Evolutionary conservation across 2,329 filamentous ascomycete species (phyloP).

Genomic region (Fusarium nygamai): DNA sequence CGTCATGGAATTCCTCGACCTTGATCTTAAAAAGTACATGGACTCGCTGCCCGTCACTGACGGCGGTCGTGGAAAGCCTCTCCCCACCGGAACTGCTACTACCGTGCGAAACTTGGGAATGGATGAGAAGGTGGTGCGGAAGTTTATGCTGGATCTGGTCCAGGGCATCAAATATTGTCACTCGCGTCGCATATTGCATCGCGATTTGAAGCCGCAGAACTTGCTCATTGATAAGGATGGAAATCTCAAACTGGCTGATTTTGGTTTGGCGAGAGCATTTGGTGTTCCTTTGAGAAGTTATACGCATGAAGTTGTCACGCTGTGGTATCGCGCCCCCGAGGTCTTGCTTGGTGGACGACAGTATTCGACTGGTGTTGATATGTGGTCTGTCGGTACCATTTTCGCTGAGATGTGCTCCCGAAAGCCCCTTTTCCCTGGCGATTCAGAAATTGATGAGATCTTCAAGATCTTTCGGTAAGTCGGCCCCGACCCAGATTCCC

Average conservation of each 20-base stretch:
- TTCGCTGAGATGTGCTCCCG: slow-evolving; percentile 97
- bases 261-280: slow-evolving; percentile 88
- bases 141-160: slow-evolving; percentile 90
- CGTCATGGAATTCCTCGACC: slow-evolving; percentile 90
- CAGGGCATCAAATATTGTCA: slow-evolving; percentile 90
- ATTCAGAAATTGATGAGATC: slow-evolving; percentile 70
- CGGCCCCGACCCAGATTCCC: background rate
- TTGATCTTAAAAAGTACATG: slow-evolving; percentile 97
- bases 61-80: slow-evolving; percentile 83
- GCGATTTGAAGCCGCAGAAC: slow-evolving; percentile 92
- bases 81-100: slow-evolving; percentile 77
- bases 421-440: slow-evolving; percentile 90
- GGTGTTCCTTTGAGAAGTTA: slow-evolving; percentile 91
- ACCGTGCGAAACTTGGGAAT: slow-evolving; percentile 70
- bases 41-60: slow-evolving; percentile 85
- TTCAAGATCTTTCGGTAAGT: slow-evolving; percentile 75
- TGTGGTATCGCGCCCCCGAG: slow-evolving; percentile 93
- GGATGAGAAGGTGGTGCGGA: slow-evolving; percentile 84
- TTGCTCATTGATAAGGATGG: slow-evolving; percentile 86
- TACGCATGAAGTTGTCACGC: slow-evolving; percentile 92
- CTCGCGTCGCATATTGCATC: slow-evolving; percentile 85
- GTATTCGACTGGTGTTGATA: slow-evolving; percentile 93
- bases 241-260: slow-evolving; percentile 90
- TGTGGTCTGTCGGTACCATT: slow-evolving; percentile 96
- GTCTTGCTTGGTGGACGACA: slow-evolving; percentile 90